Conservation (phyloP, 495 filamentous ascomycete species). For the Ascodesmis nigricans region DNA sequence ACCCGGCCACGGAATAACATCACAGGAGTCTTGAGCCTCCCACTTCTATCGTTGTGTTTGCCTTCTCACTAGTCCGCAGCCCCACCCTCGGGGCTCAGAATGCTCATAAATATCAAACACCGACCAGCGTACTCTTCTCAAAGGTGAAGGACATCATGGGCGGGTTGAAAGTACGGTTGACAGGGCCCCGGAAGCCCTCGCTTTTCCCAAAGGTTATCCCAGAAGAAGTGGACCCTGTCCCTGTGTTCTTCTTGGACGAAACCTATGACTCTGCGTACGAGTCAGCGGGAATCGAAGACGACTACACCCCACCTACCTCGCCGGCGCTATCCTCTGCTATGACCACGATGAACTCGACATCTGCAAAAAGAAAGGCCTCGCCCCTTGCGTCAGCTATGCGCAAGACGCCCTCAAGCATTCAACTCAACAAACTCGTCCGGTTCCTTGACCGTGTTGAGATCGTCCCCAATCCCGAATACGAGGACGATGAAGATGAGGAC, state of each 20-base stretch:
- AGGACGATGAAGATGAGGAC: slow-evolving; percentile 8
- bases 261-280: too few relatives aligned
- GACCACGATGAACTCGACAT: not conserved
- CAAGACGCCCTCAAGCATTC: slow-evolving; percentile 12
- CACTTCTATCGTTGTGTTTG: too few relatives aligned
- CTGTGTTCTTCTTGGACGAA: slow-evolving; percentile 5
- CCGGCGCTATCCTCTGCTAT: not conserved
- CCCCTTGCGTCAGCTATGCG: slow-evolving; percentile 1
- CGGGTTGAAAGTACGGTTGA: too few relatives aligned
- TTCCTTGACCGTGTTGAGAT: slow-evolving; percentile 21
- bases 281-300: slow-evolving; percentile 2
- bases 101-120: too few relatives aligned
- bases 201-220: not conserved
- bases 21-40: too few relatives aligned
- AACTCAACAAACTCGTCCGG: slow-evolving; percentile 19
- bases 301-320: not conserved
- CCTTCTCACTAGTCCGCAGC: too few relatives aligned
- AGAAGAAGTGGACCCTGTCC: slow-evolving; percentile 1
- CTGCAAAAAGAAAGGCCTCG: not conserved
- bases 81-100: too few relatives aligned
- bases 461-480: slow-evolving; percentile 11
- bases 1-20: too few relatives aligned
- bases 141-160: slow-evolving; percentile 6
- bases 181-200: slow-evolving; percentile 2
- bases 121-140: too few relatives aligned